Evolutionary conservation across 108 stramenopile genomes (phyloP).

Genomic region (Parietichytrium sp.): DNA sequence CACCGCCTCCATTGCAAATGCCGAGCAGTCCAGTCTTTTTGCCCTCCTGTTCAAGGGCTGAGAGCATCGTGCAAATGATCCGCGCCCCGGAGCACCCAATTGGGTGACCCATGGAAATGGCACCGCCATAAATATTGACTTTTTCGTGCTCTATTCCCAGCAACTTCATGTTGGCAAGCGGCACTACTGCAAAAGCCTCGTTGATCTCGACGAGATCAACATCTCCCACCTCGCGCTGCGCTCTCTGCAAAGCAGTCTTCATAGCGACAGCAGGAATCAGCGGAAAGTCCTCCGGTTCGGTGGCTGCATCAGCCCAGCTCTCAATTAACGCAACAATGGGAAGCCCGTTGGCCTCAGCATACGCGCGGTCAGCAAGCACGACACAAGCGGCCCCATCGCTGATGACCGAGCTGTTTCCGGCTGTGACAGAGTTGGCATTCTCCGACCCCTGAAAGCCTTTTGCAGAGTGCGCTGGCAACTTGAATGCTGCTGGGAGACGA

Average conservation of each 20-base stretch:
- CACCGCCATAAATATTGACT: slow-evolving; percentile 92
- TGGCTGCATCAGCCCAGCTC: slow-evolving; percentile 80
- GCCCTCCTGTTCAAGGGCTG: slow-evolving; percentile 78
- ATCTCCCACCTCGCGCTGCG: slow-evolving; percentile 70
- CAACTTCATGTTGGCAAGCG: slow-evolving; percentile 80
- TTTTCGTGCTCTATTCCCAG: slow-evolving; percentile 69
- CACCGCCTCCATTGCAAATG: slow-evolving; percentile 98
- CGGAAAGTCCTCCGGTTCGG: slow-evolving; percentile 85
- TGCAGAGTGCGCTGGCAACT: slow-evolving; percentile 55
- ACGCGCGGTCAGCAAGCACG: slow-evolving; percentile 74
- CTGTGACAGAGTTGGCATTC: slow-evolving; percentile 71
- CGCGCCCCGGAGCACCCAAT: slow-evolving; percentile 91
- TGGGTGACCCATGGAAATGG: slow-evolving; percentile 91
- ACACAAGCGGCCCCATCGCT: slow-evolving; percentile 93
- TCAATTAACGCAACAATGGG: slow-evolving; percentile 74
- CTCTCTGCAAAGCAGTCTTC: slow-evolving; percentile 77
- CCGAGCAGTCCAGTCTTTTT: slow-evolving; percentile 82
- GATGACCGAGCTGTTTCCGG: slow-evolving; percentile 87
- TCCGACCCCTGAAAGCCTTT: slow-evolving; percentile 40
- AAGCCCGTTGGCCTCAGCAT: slow-evolving; percentile 67
- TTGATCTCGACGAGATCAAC: slow-evolving; percentile 94
- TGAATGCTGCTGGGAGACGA: slow-evolving; percentile 78
- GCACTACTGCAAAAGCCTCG: slow-evolving; percentile 94
- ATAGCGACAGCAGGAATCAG: slow-evolving; percentile 85
- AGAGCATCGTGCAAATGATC: slow-evolving; percentile 82